Evolutionary conservation across 75 land plant genomes (phyloP).

Genomic region (Sequoia sempervirens): DNA sequence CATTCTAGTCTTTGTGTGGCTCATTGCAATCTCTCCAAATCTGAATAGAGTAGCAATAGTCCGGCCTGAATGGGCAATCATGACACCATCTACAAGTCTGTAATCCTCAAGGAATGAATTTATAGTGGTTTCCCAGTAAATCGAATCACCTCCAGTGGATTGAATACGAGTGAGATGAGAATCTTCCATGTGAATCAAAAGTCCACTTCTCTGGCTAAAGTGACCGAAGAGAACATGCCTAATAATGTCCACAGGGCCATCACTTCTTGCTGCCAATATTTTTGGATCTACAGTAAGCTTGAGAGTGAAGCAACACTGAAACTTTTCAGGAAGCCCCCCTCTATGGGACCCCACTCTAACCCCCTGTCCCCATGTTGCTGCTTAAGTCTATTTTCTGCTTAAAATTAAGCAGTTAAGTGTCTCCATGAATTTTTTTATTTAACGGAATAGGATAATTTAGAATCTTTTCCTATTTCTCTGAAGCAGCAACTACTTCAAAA

Average conservation of each 20-base stretch:
- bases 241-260: constrained; percentile 44
- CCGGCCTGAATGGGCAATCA: constrained; percentile 40
- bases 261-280: constrained; percentile 29
- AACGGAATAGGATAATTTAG: too few species aligned
- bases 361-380: constrained; percentile 54
- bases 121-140: constrained; percentile 48
- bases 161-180: constrained; percentile 49
- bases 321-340: too few species aligned
- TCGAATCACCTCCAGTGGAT: constrained; percentile 25
- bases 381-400: too few species aligned
- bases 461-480: too few species aligned
- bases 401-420: too few species aligned
- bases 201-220: constrained; percentile 48
- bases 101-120: constrained; percentile 39
- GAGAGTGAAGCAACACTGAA: constrained; percentile 39
- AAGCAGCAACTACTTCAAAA: too few species aligned
- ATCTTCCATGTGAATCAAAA: constrained; percentile 37
- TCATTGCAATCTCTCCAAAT: constrained; percentile 44
- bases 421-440: too few species aligned
- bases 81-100: constrained; percentile 38
- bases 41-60: constrained; percentile 34
- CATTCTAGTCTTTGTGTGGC: constrained; percentile 46
- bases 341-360: too few species aligned
- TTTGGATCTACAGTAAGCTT: constrained; percentile 38
- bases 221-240: constrained; percentile 48